These are phyloP conservation scores for Geosmithia putterillii DNA, from an alignment of 2,329 filamentous ascomycete species.

Conservation along the genomic window DNA sequence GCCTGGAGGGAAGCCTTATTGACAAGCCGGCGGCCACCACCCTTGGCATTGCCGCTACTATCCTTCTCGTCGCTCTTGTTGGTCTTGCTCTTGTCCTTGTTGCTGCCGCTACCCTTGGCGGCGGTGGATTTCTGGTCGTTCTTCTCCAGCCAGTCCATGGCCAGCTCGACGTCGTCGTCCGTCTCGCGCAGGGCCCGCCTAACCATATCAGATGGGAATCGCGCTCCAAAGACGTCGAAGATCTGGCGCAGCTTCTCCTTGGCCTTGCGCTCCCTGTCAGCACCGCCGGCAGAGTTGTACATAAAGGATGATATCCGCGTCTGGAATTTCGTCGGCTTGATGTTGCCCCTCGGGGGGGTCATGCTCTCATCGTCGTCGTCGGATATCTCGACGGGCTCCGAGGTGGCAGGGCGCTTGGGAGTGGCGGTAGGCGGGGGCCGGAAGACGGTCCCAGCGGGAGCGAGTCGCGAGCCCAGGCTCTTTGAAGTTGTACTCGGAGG, in stretches of 20 bases:
- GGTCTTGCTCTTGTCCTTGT: conserved; percentile 7
- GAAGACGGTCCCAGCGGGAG: conserved; percentile 64
- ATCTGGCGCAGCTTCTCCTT: conserved; percentile 20
- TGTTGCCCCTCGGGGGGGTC: conserved; percentile 40
- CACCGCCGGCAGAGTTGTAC: conserved; percentile 29
- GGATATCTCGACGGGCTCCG: conserved; percentile 30
- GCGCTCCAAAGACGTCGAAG: conserved; percentile 18
- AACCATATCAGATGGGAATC: conserved; percentile 15
- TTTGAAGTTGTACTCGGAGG: too few species aligned
- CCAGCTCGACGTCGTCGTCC: conserved; percentile 21
- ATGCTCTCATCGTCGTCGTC: conserved; percentile 42
- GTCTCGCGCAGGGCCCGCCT: conserved; percentile 18
- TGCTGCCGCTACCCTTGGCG: conserved; percentile 1
- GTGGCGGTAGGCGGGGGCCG: conserved; percentile 26
- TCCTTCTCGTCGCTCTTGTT: conserved; percentile 1
- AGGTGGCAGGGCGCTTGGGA: conserved; percentile 21
- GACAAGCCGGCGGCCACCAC: conserved; percentile 16
- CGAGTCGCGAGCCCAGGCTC: conserved; percentile 46
- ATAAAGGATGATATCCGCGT: conserved; percentile 23
- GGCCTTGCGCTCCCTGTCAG: conserved; percentile 16
- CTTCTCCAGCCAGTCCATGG: conserved; percentile 16
- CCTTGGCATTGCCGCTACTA: conserved; percentile 2
- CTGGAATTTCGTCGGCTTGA: conserved; percentile 46
- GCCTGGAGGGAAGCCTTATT: conserved; percentile 15
- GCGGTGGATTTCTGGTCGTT: conserved; percentile 1